Conservation (phyloP, 305 asterid genomes). For the Stenogyne calaminthoides region DNA sequence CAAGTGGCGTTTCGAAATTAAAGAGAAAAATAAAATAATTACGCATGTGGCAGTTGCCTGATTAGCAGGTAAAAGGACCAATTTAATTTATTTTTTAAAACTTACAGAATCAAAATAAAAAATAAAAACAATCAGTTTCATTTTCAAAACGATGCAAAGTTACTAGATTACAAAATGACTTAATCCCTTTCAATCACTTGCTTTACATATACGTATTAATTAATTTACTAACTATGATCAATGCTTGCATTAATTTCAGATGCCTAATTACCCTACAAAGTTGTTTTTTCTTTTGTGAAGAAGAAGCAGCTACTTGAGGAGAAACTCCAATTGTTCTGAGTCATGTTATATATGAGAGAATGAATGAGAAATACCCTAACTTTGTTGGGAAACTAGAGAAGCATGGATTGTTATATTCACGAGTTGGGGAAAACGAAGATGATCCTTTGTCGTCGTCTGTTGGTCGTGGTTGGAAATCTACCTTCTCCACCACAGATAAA, state of each 20-base stretch:
- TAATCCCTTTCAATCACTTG: too few species aligned
- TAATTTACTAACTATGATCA: too few species aligned
- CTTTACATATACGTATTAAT: too few species aligned
- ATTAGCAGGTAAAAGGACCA: too few species aligned
- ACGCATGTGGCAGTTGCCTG: too few species aligned
- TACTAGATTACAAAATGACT: too few species aligned
- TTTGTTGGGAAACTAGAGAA: slow-evolving; percentile 81
- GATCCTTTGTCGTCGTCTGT: neutral
- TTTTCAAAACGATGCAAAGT: too few species aligned
- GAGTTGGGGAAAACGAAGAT: neutral
- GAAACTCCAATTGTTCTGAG: slow-evolving; percentile 86
- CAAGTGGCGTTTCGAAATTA: too few species aligned
- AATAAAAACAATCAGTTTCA: too few species aligned
- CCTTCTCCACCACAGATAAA: slow-evolving; percentile 65
- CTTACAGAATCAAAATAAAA: too few species aligned
- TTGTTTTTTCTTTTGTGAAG: slow-evolving; percentile 85
- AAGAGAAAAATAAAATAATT: too few species aligned
- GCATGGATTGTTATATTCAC: neutral
- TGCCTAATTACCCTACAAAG: slow-evolving; percentile 74
- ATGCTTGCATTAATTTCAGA: slow-evolving; percentile 41
- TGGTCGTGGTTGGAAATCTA: slow-evolving; percentile 68
- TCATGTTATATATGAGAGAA: slow-evolving; percentile 65
- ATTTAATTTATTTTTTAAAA: too few species aligned
- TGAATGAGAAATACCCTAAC: slow-evolving; percentile 70
- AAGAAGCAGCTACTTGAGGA: slow-evolving; percentile 72